phyloP scores from a whole-genome alignment of 352 stramenopile species.

The Globisporangium orthogonon region DNA sequence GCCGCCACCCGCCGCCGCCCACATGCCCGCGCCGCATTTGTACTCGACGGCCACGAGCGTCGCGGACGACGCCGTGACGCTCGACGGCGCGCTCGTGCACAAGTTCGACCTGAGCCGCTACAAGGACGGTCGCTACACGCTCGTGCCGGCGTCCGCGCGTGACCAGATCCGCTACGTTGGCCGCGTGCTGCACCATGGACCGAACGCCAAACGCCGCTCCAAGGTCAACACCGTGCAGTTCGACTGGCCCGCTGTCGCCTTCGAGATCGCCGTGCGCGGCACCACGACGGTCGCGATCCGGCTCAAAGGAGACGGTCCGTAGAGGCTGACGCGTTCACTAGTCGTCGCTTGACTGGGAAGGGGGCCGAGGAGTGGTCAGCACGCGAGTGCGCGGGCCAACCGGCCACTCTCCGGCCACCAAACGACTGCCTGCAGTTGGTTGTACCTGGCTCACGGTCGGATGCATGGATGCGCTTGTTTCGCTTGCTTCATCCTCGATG shows the following conservation, averaged over 20 bases:
- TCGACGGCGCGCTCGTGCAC: conserved; percentile 41
- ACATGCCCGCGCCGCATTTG: conserved; percentile 13
- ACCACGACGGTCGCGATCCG: conserved; percentile 66
- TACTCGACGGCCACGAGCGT: conserved; percentile 24
- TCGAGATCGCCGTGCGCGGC: conserved; percentile 53
- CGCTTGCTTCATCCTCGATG: too few relatives aligned
- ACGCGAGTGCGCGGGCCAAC: neutral
- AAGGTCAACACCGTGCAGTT: conserved; percentile 88
- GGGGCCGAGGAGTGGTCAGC: conserved; percentile 12
- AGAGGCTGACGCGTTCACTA: neutral
- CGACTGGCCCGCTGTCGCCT: conserved; percentile 69
- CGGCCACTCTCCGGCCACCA: conserved; percentile 9
- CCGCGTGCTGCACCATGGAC: conserved; percentile 66
- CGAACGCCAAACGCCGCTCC: conserved; percentile 45
- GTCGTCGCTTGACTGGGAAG: neutral
- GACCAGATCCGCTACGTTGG: conserved; percentile 77
- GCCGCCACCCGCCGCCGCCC: conserved; percentile 8
- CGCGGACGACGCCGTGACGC: conserved; percentile 19
- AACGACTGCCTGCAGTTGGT: too few relatives aligned
- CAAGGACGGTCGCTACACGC: conserved; percentile 58
- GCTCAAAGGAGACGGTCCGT: conserved; percentile 76
- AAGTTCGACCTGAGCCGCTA: conserved; percentile 78
- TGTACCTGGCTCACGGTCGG: neutral
- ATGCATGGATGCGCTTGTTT: neutral
- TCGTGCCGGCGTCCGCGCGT: conserved; percentile 57